These are phyloP conservation scores for Gossypium arboreum DNA, from an alignment of 345 rosid genomes.

Conservation along the genomic window DNA sequence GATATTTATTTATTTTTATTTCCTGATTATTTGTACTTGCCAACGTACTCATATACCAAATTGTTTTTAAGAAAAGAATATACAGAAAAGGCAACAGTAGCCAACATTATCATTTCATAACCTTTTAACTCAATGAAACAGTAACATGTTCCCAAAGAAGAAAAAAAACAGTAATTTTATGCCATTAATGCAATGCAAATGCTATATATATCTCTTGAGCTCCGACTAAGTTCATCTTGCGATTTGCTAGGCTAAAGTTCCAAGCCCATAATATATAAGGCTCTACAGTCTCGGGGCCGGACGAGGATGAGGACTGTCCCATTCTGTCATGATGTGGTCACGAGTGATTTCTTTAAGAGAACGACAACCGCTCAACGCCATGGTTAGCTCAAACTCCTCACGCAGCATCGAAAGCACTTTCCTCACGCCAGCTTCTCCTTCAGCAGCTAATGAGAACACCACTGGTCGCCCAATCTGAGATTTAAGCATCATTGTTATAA, in stretches of 20 bases:
- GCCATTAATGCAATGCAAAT: not conserved
- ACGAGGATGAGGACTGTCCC: slow-evolving; percentile 52
- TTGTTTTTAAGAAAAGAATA: not conserved
- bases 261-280: not conserved
- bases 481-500: not conserved
- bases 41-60: not conserved
- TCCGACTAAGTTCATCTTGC: not conserved
- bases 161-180: slow-evolving; percentile 6
- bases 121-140: slow-evolving; percentile 13
- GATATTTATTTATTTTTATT: too few species aligned
- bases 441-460: slow-evolving; percentile 81
- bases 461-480: slow-evolving; percentile 91
- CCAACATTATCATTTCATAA: slow-evolving; percentile 25
- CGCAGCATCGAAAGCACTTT: slow-evolving; percentile 80
- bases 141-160: slow-evolving; percentile 12
- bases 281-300: slow-evolving; percentile 40
- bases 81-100: slow-evolving; percentile 34
- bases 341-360: slow-evolving; percentile 84
- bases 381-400: slow-evolving; percentile 84
- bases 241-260: not conserved
- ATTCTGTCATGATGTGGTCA: slow-evolving; percentile 59
- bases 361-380: slow-evolving; percentile 86
- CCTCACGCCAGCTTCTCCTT: slow-evolving; percentile 76
- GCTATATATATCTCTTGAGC: not conserved
- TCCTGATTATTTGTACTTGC: too few species aligned